Evolutionary conservation across 2,329 filamentous ascomycete species (phyloP).

Genomic region (Fusarium drepaniforme): DNA sequence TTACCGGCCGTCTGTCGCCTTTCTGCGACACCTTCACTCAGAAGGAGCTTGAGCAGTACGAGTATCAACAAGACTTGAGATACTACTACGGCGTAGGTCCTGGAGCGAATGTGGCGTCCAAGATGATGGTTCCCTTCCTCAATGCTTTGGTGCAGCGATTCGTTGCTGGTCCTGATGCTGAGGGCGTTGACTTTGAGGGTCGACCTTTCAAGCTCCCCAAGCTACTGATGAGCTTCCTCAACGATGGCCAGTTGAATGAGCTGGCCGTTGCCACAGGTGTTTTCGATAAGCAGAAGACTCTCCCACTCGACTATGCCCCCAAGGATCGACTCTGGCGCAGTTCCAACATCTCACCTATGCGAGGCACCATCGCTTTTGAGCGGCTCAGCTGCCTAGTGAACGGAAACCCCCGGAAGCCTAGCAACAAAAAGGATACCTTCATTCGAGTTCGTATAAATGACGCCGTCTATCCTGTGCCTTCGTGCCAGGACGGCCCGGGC

Average conservation of each 20-base stretch:
- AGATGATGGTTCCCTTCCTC: slow-evolving; percentile 73
- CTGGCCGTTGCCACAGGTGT: slow-evolving; percentile 70
- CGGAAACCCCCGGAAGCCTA: not conserved
- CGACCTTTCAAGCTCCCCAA: slow-evolving; percentile 63
- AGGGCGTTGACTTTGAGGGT: slow-evolving; percentile 60
- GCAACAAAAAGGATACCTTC: slow-evolving; percentile 53
- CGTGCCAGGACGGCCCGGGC: slow-evolving; percentile 68
- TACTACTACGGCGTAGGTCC: slow-evolving; percentile 76
- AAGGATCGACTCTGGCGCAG: slow-evolving; percentile 64
- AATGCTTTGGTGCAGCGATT: slow-evolving; percentile 65
- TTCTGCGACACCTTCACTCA: slow-evolving; percentile 74
- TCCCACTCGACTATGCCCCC: slow-evolving; percentile 61
- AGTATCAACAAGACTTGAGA: slow-evolving; percentile 75
- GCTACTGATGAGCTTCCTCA: slow-evolving; percentile 72
- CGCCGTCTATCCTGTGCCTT: slow-evolving; percentile 68
- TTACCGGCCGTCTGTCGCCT: slow-evolving; percentile 70
- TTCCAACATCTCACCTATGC: slow-evolving; percentile 70
- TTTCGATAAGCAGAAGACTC: slow-evolving; percentile 66
- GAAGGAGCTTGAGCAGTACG: slow-evolving; percentile 72
- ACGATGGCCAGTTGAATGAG: slow-evolving; percentile 75
- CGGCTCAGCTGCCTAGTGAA: slow-evolving; percentile 63
- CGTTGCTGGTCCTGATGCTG: slow-evolving; percentile 62
- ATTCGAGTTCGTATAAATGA: slow-evolving; percentile 73
- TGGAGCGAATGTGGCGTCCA: slow-evolving; percentile 64
- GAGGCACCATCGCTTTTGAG: slow-evolving; percentile 75